Base-by-base conservation (phyloP, 2,329 filamentous ascomycete genomes). In the Fusarium coffeatum region DNA sequence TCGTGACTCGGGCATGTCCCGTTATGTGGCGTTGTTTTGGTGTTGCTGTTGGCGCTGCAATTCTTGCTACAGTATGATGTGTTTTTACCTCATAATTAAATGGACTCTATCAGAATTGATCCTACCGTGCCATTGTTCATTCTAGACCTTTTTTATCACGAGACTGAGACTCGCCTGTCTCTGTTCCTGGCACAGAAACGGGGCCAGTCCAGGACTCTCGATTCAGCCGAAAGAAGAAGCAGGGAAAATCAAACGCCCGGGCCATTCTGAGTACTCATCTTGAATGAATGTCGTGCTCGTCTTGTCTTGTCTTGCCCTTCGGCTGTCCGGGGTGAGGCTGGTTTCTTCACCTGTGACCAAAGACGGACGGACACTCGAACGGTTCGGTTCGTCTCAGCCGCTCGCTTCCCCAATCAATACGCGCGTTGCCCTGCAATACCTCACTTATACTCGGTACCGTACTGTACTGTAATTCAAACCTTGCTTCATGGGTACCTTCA, bases 1-100 rank as follows among this genome's bases (percentile, higher is more conserved):
- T 55, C 47, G 58, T 68, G 63, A 65, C 63, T 70, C 67, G 58
- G 45, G n/a, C 48, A 60, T 42, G n/a, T 71, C 51, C 43, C 56
- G 59, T 25, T 22, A 30, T 53, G 40, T 37, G 64, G 51, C 25
- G 37, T 54, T 59, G 28, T 41, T 48, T 49, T n/a, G 16, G 48
- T 43, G 47, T 18, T 37, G 61, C 15, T 56, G 23, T 37, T 49
- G 48, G 25, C 55, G 40, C 42, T 64, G 43, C 20, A 50, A 43
- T 18, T 50, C 23, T 23, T 50, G 40, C 28, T 51, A 30, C 28
- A 9, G 22, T 37, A 43, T 49, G 23, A n/a, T 22, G 13, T 13
- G n/a, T 20, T 20, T 18, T 23, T 50, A 22, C 30, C 18, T 32
- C 22, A 41, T 22, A 41, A 37, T 45, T 30, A 47, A 43, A 64